Base-by-base conservation (phyloP, 2,329 filamentous ascomycete species). In the Epichloe brachyelytri region DNA sequence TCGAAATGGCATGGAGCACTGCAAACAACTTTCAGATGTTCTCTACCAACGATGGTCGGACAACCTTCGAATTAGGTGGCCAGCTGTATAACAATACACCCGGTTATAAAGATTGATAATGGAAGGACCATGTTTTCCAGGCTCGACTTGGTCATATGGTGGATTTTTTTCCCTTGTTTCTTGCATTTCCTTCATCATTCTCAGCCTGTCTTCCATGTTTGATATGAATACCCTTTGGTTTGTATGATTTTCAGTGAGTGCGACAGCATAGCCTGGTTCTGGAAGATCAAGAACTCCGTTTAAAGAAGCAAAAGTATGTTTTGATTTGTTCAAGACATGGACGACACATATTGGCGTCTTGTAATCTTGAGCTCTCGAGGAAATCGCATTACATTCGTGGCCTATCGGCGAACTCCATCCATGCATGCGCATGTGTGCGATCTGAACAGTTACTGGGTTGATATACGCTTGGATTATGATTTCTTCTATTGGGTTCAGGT, bases 11-110 rank as follows among this genome's bases (percentile, higher is more conserved):
- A 91, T 96, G 87, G 90, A 96, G 67, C 91, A 96, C 68, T 86
- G 85, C 57, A 88, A 88, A 62, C 82, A 95, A 63, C 75, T 97
- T 38, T 88, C 87, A 1, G 89, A 96, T 65, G 87, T 95, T 19
- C 77, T 98, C 19, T 97, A 96, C 68, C 81, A 83, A 15, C 80
- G 91, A 43, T 98, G 93, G 93, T 82, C 84, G 3, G 87, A 94
- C 53, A 89, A 88, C 2, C 71, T 97, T 59, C 82, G 83, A 56
- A 76, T 79, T 50, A 75, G 85, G 51, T 90, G 85, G 85, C 75
- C 76, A 3, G 71, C 69, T 30, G 60, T 66, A 26, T 66, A 46
- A 39, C n/a, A 48, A 10, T 14, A 40, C n/a, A 34, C 19, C 4
- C 5, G 5, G 41, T 4, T 43, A 22, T 43, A 43, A 41, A 30